A percentile compares a stretch with the other conserved stretches of the same genome.
These are phyloP conservation scores for Hibiscus trionum DNA, from an alignment of 345 rosid species.

Conservation along the genomic window DNA sequence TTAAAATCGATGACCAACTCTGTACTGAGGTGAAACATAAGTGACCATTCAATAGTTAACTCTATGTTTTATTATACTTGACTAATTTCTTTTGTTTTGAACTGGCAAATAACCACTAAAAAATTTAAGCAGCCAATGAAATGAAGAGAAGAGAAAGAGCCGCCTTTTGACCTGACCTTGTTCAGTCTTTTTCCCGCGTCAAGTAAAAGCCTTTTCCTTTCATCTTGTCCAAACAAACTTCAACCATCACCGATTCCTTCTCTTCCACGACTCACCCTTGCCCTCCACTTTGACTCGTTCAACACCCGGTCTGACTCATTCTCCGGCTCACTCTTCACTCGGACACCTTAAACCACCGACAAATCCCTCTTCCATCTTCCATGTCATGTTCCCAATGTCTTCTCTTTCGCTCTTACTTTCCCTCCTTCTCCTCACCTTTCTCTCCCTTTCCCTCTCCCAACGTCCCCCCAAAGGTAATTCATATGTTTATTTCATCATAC, in stretches of 20 bases:
- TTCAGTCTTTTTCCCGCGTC: neutral
- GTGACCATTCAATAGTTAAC: too few relatives aligned
- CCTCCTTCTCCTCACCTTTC: slow-evolving; percentile 23
- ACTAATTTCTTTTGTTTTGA: neutral
- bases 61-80: too few relatives aligned
- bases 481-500: neutral
- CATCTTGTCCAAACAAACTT: too few relatives aligned
- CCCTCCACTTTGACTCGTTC: neutral
- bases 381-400: slow-evolving; percentile 16
- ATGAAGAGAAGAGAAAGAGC: neutral
- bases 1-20: too few relatives aligned
- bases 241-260: neutral
- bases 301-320: neutral
- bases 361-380: slow-evolving; percentile 1
- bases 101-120: neutral
- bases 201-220: neutral
- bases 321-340: neutral
- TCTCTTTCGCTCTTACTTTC: slow-evolving; percentile 8
- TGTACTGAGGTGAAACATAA: too few relatives aligned
- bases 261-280: neutral
- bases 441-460: slow-evolving; percentile 41
- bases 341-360: neutral
- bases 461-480: slow-evolving; percentile 26
- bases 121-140: neutral
- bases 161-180: neutral